These are phyloP conservation scores for Lenwebbia sp. DNA, from an alignment of 345 rosid species.

Conservation along the genomic window DNA sequence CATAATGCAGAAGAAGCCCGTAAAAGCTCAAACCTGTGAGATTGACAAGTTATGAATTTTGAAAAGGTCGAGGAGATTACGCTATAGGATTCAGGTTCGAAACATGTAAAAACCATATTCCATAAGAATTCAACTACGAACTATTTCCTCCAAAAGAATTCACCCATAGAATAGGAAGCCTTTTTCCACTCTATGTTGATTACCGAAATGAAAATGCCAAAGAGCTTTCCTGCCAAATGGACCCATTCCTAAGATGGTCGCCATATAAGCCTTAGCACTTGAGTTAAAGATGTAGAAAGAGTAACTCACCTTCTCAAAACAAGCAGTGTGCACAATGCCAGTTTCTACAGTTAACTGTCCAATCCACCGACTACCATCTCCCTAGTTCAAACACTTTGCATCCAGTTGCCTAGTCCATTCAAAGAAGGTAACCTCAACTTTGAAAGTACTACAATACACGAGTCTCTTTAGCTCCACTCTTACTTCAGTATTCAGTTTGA, in stretches of 20 bases:
- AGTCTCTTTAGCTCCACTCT: background rate
- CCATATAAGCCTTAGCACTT: background rate
- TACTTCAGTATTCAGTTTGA: background rate
- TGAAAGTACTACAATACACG: background rate
- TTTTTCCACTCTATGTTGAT: background rate
- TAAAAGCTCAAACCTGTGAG: background rate
- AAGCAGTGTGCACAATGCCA: background rate
- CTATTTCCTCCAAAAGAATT: background rate
- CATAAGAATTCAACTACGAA: background rate
- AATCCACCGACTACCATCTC: background rate
- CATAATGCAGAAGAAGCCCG: background rate
- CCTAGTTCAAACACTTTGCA: background rate
- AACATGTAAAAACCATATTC: background rate
- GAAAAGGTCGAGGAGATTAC: background rate
- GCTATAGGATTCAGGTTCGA: background rate
- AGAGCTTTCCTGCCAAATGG: background rate
- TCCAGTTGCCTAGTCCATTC: background rate
- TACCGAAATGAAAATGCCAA: background rate
- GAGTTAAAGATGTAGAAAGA: background rate
- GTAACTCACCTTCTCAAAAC: background rate
- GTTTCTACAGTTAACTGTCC: background rate
- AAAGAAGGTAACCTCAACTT: fast-evolving
- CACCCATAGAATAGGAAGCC: background rate
- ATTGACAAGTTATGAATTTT: background rate
- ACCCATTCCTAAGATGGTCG: background rate